These are phyloP conservation scores for Lactarius indigo DNA, from an alignment of 768 basidiomycete genomes.

Conservation along the genomic window DNA sequence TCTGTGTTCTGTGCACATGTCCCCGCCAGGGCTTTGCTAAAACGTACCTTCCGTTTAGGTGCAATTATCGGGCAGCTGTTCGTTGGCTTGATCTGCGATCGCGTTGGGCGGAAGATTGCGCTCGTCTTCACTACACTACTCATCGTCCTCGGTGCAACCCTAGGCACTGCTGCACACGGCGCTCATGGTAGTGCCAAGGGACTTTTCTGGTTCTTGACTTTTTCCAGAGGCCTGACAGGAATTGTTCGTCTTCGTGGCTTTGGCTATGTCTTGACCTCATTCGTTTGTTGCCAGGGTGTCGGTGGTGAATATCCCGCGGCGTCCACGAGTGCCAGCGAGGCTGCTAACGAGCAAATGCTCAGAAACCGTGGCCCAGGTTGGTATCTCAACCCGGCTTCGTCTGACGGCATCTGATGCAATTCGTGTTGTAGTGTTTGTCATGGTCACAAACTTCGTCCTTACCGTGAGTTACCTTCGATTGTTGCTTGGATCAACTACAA, in stretches of 20 bases:
- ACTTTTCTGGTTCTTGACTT: conserved; percentile 71
- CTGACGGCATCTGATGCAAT: conserved; percentile 4
- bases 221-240: conserved; percentile 68
- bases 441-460: conserved; percentile 72
- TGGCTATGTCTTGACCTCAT: conserved; percentile 3
- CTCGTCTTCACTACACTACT: conserved; percentile 63
- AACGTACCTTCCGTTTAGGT: conserved; percentile 36
- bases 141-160: conserved; percentile 65
- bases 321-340: conserved; percentile 63
- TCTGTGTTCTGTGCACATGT: conserved; percentile 30
- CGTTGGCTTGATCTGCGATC: conserved; percentile 67
- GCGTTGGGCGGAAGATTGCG: conserved; percentile 66
- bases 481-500: not conserved
- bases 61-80: conserved; percentile 58
- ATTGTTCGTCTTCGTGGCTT: conserved; percentile 41
- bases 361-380: conserved; percentile 57
- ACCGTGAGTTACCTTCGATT: conserved; percentile 38
- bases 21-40: not conserved
- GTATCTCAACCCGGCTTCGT: conserved; percentile 9
- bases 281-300: conserved; percentile 47
- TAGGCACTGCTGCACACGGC: conserved; percentile 67
- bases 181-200: conserved; percentile 51
- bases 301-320: conserved; percentile 78
- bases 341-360: conserved; percentile 66
- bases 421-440: conserved; percentile 53